Evolutionary conservation across 352 stramenopile species (phyloP), one percentile per base, ranked within the genome.

Genomic region (Pythium folliculosum): DNA sequence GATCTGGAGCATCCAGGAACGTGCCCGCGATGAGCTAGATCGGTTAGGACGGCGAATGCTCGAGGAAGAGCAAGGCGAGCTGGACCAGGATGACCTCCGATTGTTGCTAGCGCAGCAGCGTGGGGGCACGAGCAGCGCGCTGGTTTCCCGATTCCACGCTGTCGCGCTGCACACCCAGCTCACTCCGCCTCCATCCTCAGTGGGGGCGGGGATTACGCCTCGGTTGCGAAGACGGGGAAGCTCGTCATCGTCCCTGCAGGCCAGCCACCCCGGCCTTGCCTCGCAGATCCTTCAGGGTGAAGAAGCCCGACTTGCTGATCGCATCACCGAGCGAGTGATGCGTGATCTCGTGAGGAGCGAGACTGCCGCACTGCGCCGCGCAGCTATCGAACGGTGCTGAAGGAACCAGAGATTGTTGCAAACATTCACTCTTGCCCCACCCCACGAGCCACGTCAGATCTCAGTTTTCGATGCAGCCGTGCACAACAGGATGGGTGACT

Each of bases 381-480:
- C 23, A 53, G 21, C 53, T 27, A 50, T 22, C 9, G 44, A 12
- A 23, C 38, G 23, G 40, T 17, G 38, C 10, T 44, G 55, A 53
- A 27, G 9, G 14, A 27, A 37, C 27, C 27, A 32, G 22, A 27
- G 25, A 56, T 23, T 25, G 32, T 32, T 58, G 60, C 49, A 67
- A 45, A 50, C 61, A 62, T 57, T 59, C 38, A 67, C 53, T 67
- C 60, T 43, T 54, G 21, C 16, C 51, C 13, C 51, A 40, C 13
- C 13, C 13, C 51, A 25, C 13, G 17, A 14, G 32, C 65, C 66
- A 72, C 66, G 66, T 72, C 66, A 67, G 66, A 68, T 65, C 59
- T 72, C 59, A 72, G 52, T 27, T 25, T 14, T 49, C 23, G 66
- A 67, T 72, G 58, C 66, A 49, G 66, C 47, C 66, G 66, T 72